Evolutionary conservation across 306 rosid genomes (phyloP), one percentile per base, ranked within the genome.

Genomic region (Astragalus membranaceus): DNA sequence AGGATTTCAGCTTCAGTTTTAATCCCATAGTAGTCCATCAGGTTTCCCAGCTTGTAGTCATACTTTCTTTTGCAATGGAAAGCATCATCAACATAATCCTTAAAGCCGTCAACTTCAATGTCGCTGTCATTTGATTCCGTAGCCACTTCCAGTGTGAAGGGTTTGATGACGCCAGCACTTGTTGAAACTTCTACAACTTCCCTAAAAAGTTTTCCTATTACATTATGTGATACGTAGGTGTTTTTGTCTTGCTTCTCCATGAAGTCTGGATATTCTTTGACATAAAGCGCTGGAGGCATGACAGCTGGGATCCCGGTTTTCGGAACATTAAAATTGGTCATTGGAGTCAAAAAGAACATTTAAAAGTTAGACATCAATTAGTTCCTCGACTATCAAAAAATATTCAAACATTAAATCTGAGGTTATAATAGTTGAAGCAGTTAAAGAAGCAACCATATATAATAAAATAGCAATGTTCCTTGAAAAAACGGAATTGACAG

Each of bases 271-370:
- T 78, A 92, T 59, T 86, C 88, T 61, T 80, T 86, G 76, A 59
- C 92, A 70, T 72, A 46, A 35, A 89, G 86, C 0, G 75, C 30
- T 3, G 0, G 73, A 23, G 92, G 95, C 50, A 89, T 86, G 17
- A 49, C 75, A 55, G 96, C 98, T 9, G 98, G 91, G 5, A 86
- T 73, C 3, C 96, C 98, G 0, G 96, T 92, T 75, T 92, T 92
- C 0, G 96, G 96, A 67, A n/a, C n/a, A n/a, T n/a, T n/a, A n/a
- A n/a, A n/a, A n/a, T n/a, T n/a, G n/a, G n/a, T n/a, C n/a, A n/a
- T n/a, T n/a, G n/a, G n/a, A n/a, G n/a, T n/a, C n/a, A n/a, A n/a
- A n/a, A n/a, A n/a, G n/a, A n/a, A n/a, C n/a, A n/a, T n/a, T n/a
- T n/a, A n/a, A n/a, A n/a, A n/a, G n/a, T n/a, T n/a, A n/a, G n/a